A percentile compares a stretch with the other conserved stretches of the same genome.
These are phyloP conservation scores for Eucalyptus cloeziana DNA, from an alignment of 345 rosid genomes.

Conservation along the genomic window DNA sequence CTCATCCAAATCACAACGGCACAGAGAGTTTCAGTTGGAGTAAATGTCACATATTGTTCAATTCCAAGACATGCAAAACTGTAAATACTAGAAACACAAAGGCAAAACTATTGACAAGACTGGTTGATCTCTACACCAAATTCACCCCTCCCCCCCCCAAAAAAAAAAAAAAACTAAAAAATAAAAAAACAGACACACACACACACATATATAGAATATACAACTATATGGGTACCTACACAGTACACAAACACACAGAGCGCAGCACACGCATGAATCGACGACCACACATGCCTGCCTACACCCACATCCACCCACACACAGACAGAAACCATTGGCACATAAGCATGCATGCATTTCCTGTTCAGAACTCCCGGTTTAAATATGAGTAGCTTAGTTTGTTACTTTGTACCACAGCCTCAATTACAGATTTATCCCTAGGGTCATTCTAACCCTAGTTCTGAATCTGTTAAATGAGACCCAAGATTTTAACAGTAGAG, in stretches of 20 bases:
- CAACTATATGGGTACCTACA: background rate
- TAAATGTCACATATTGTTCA: background rate
- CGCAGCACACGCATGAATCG: background rate
- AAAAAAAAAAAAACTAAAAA: too few relatives aligned
- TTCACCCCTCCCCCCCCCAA: background rate
- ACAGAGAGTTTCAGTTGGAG: background rate
- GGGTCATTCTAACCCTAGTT: background rate
- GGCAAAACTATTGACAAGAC: background rate
- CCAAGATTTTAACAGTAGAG: background rate
- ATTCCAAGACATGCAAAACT: background rate
- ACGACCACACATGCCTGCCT: background rate
- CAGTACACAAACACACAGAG: background rate
- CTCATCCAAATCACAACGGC: background rate
- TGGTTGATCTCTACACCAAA: background rate
- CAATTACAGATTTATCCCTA: background rate
- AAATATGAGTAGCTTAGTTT: background rate
- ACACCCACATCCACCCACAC: background rate
- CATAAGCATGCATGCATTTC: background rate
- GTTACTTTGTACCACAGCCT: background rate
- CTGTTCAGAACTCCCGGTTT: background rate
- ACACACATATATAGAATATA: background rate
- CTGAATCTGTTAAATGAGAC: background rate
- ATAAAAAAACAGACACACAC: fast-evolving
- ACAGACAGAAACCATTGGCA: background rate
- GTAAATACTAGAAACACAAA: background rate